Conservation (phyloP, 495 filamentous ascomycete species). For the Talaromyces liani region DNA sequence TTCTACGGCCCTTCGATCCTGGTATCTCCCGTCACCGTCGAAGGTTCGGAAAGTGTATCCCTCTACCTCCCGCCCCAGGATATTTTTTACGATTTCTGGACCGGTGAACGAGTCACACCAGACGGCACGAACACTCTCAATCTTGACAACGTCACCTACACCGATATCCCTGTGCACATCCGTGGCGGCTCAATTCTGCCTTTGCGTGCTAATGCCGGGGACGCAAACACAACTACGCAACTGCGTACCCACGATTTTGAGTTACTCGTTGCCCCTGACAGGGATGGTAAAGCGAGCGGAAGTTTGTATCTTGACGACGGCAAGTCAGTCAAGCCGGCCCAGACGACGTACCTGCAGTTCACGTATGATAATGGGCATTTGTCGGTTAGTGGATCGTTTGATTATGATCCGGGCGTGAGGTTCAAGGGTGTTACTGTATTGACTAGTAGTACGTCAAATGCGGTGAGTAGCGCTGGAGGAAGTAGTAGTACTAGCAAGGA, state of each 20-base stretch:
- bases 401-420: not conserved
- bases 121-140: slow-evolving; percentile 43
- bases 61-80: slow-evolving; percentile 47
- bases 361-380: slow-evolving; percentile 7
- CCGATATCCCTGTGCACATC: slow-evolving; percentile 61
- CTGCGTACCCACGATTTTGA: slow-evolving; percentile 7
- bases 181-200: slow-evolving; percentile 57
- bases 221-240: not conserved
- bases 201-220: slow-evolving; percentile 26
- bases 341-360: not conserved
- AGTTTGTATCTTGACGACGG: slow-evolving; percentile 13
- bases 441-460: not conserved
- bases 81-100: slow-evolving; percentile 71
- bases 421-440: not conserved
- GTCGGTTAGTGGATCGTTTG: not conserved
- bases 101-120: slow-evolving; percentile 36
- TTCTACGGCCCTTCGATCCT: slow-evolving; percentile 56
- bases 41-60: slow-evolving; percentile 46
- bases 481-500: not conserved
- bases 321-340: not conserved
- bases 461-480: not conserved
- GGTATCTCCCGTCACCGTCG: slow-evolving; percentile 54
- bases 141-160: slow-evolving; percentile 57
- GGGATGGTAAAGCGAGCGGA: slow-evolving; percentile 9
- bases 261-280: slow-evolving; percentile 11